Evolutionary conservation across 352 stramenopile genomes (phyloP).

Genomic region (Globisporangium spinosum): DNA sequence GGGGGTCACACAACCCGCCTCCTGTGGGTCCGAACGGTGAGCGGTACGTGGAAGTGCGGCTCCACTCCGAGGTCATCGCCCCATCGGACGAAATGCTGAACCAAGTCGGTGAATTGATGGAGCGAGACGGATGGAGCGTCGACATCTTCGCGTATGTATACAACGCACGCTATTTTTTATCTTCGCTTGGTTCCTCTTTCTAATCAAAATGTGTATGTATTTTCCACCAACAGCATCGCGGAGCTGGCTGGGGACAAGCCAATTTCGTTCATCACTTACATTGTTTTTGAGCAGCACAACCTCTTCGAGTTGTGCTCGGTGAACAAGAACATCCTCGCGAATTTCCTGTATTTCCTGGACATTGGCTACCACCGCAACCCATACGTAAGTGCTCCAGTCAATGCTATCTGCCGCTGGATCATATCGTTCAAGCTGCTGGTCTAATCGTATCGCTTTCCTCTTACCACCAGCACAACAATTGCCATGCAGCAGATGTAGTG

Average conservation of each 20-base stretch:
- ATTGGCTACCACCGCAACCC: constrained; percentile 78
- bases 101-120: constrained; percentile 63
- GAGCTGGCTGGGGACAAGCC: constrained; percentile 62
- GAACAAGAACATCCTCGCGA: constrained; percentile 74
- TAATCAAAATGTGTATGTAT: not conserved
- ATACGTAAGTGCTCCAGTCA: constrained; percentile 46
- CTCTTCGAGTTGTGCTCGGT: constrained; percentile 67
- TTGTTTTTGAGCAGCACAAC: constrained; percentile 82
- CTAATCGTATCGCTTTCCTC: not conserved
- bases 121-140: constrained; percentile 69
- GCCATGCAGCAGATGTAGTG: constrained; percentile 74
- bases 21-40: constrained; percentile 19
- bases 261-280: constrained; percentile 82
- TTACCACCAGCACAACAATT: constrained; percentile 65
- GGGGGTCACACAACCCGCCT: constrained; percentile 11
- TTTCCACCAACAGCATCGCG: constrained; percentile 36
- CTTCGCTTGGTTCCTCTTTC: no score
- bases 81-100: constrained; percentile 65
- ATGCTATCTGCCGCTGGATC: not conserved
- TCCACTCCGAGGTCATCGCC: constrained; percentile 59
- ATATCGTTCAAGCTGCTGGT: not conserved
- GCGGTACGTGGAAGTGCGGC: constrained; percentile 38
- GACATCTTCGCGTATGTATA: constrained; percentile 62
- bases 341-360: constrained; percentile 79
- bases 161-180: not conserved